Conservation (phyloP, 2,329 filamentous ascomycete genomes). For the Scortechinia acanthostroma region DNA sequence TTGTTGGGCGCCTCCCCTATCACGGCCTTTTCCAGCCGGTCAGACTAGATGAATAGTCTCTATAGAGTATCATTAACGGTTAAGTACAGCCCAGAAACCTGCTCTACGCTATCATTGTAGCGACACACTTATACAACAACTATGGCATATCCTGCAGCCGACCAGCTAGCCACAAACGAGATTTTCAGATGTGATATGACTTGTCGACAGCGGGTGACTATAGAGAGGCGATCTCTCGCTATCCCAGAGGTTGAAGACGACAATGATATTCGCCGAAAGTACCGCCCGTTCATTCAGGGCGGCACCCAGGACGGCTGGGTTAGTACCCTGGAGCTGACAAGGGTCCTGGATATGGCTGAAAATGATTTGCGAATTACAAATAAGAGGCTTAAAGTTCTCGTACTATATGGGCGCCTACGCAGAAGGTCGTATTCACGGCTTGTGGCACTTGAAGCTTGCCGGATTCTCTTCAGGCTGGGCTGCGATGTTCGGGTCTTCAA, state of each 20-base stretch:
- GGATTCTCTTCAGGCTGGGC: conserved; percentile 56
- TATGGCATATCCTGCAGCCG: no score
- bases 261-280: conserved; percentile 29
- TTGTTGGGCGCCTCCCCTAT: no score
- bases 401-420: conserved; percentile 53
- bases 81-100: no score
- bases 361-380: conserved; percentile 25
- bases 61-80: no score
- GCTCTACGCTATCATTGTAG: no score
- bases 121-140: no score
- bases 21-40: no score
- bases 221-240: no score
- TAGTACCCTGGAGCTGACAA: conserved; percentile 42
- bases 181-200: no score
- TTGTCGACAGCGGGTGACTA: no score
- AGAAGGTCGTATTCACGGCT: conserved; percentile 52
- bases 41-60: no score
- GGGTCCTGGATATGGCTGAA: conserved; percentile 39
- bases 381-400: conserved; percentile 41
- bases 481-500: conserved; percentile 61
- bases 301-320: conserved; percentile 43
- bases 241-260: conserved; percentile 37
- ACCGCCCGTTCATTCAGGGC: conserved; percentile 47
- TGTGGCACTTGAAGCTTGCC: conserved; percentile 47
- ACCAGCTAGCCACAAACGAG: no score